Evolutionary conservation across 2,329 filamentous ascomycete genomes (phyloP).

Genomic region (Curvularia verruculosa): DNA sequence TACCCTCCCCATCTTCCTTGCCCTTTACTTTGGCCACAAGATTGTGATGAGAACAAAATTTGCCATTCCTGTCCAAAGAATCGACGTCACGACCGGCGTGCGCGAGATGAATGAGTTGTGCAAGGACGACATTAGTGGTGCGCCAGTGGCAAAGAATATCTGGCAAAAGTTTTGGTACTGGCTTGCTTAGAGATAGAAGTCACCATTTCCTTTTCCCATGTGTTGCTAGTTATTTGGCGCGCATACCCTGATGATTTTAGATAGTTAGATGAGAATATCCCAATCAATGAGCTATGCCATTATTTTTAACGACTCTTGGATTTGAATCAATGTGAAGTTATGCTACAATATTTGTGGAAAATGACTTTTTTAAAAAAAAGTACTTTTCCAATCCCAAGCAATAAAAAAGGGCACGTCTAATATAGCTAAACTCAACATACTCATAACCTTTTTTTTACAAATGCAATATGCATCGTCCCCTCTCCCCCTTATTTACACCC

Average conservation of each 20-base stretch:
- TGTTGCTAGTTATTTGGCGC: not conserved
- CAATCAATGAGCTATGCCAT: not conserved
- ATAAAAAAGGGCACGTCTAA: too few species aligned
- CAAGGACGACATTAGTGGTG: conserved; percentile 36
- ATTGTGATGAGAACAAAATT: conserved; percentile 37
- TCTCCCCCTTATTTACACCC: too few species aligned
- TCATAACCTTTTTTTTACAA: too few species aligned
- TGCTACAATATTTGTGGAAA: not conserved
- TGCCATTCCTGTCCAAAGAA: conserved; percentile 34
- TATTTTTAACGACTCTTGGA: too few species aligned
- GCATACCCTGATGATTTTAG: not conserved
- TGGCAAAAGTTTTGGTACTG: conserved; percentile 46
- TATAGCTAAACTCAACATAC: too few species aligned
- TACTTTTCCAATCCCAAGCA: not conserved
- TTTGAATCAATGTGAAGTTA: not conserved
- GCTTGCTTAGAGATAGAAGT: conserved; percentile 37
- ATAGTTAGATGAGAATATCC: not conserved
- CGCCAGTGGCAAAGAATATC: conserved; percentile 44
- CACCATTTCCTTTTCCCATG: not conserved
- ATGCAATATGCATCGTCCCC: not conserved
- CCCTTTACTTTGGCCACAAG: conserved; percentile 46
- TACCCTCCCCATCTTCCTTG: conserved; percentile 48
- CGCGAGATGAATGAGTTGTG: conserved; percentile 47
- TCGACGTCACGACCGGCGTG: conserved; percentile 45
- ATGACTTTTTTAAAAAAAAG: not conserved